These are phyloP conservation scores for sweet orange (Citrus sinensis) DNA, from an alignment of 345 rosid species.

Conservation along the genomic window DVS_A1.0 CM039168.1:14850501-14851000, in stretches of 20 bases:
- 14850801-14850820: slow-evolving; percentile 22
- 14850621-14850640: slow-evolving; percentile 84
- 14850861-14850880: slow-evolving; percentile 25
- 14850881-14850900: slow-evolving; percentile 11
- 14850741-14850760: slow-evolving; percentile 7
- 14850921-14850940: slow-evolving; percentile 25
- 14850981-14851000: slow-evolving; percentile 33
- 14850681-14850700: slow-evolving; percentile 42
- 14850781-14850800: slow-evolving; percentile 26
- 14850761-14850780: slow-evolving; percentile 13
- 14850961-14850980: slow-evolving; percentile 20
- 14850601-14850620: slow-evolving; percentile 79
- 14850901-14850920: slow-evolving; percentile 26
- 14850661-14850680: slow-evolving; percentile 39
- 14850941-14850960: slow-evolving; percentile 23
- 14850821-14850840: slow-evolving; percentile 14
- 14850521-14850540: slow-evolving; percentile 13
- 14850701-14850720: slow-evolving; percentile 27
- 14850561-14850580: slow-evolving; percentile 94
- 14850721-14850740: slow-evolving; percentile 23
- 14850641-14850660: slow-evolving; percentile 64
- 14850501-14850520: not conserved
- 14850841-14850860: slow-evolving; percentile 17
- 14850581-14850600: slow-evolving; percentile 97
- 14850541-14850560: slow-evolving; percentile 99